phyloP scores from a whole-genome alignment of 164 flowering plant species.

The Magnolia changhungtana region DNA sequence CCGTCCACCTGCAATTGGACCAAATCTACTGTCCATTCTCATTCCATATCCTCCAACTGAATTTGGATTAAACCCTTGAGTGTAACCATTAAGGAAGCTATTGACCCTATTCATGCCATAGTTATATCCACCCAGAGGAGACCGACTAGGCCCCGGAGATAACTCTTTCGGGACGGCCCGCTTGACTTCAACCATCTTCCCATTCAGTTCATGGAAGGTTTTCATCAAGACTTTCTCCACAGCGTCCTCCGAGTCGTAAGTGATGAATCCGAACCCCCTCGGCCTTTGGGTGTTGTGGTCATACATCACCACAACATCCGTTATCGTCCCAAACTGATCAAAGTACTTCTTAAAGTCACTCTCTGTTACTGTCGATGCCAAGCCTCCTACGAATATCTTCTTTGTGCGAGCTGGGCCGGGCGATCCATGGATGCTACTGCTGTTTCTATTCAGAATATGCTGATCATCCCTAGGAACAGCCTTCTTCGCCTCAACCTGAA shows the following conservation, averaged over 20 bases:
- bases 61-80: conserved; percentile 47
- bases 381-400: conserved; percentile 85
- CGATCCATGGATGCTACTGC: conserved; percentile 47
- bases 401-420: conserved; percentile 59
- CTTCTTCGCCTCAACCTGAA: conserved; percentile 84
- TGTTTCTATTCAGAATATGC: conserved; percentile 43
- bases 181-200: conserved; percentile 85
- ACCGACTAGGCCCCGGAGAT: conserved; percentile 59
- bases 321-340: conserved; percentile 67
- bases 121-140: conserved; percentile 57
- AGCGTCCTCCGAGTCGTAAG: conserved; percentile 72
- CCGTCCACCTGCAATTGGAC: conserved; percentile 41
- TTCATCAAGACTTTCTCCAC: conserved; percentile 61
- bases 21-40: conserved; percentile 60
- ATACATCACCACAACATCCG: conserved; percentile 84
- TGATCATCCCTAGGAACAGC: conserved; percentile 83
- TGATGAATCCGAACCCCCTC: conserved; percentile 83
- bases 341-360: conserved; percentile 69
- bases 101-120: conserved; percentile 47
- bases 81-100: conserved; percentile 45
- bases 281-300: conserved; percentile 82
- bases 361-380: conserved; percentile 71
- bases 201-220: conserved; percentile 76
- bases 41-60: conserved; percentile 60
- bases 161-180: conserved; percentile 75